Evolutionary conservation across 306 rosid species (phyloP).

Genomic region (Luffa acutangula): DNA sequence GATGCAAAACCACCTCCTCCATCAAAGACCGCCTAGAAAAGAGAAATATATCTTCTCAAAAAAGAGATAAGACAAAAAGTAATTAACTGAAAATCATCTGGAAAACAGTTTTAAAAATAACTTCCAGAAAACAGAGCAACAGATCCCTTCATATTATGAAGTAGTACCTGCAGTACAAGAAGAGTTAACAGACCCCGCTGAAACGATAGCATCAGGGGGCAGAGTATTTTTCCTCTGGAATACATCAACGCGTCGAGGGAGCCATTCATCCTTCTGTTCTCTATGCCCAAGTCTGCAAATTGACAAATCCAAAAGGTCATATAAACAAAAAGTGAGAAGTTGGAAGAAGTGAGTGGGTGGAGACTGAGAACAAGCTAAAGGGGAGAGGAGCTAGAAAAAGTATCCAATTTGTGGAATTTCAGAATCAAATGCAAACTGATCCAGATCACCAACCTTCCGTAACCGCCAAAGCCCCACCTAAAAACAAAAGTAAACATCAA

Average conservation of each 20-base stretch:
- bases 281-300: constrained; percentile 86
- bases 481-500: constrained; percentile 5
- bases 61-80: neutral
- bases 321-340: neutral
- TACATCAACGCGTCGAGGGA: constrained; percentile 80
- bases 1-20: too few species aligned
- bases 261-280: constrained; percentile 99
- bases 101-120: neutral
- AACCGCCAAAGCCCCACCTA: constrained; percentile 99
- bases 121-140: neutral
- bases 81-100: neutral
- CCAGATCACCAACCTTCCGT: constrained; percentile 68
- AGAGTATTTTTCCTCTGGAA: constrained; percentile 60
- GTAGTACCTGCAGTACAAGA: constrained; percentile 84
- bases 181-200: constrained; percentile 87
- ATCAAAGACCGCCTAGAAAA: too few species aligned
- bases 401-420: neutral
- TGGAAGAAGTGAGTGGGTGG: neutral
- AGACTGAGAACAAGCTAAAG: neutral
- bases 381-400: neutral
- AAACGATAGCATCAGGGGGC: constrained; percentile 73
- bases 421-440: neutral
- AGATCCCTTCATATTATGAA: neutral
- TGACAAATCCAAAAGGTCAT: neutral
- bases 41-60: neutral